Percentiles rank a stretch among this genome's conserved stretches.
Evolutionary conservation across 2,329 filamentous ascomycete species (phyloP).

Genomic region (Sordariomycetes sp.): DNA sequence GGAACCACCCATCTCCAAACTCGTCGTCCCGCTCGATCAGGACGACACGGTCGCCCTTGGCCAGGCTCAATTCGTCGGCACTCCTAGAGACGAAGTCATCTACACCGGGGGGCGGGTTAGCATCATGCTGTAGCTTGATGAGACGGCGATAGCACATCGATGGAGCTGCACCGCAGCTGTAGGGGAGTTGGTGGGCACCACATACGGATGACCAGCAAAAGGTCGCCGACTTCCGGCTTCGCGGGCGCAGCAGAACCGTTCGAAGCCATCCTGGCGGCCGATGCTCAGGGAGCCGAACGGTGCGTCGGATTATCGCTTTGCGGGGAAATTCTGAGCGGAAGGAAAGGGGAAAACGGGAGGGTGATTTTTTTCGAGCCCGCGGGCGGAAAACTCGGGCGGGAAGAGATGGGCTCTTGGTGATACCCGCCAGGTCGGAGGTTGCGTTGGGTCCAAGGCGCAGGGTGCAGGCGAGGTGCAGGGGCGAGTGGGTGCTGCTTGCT

Average conservation of each 20-base stretch:
- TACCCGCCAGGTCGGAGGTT: neutral
- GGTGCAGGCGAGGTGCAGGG: neutral
- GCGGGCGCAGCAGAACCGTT: slow-evolving; percentile 12
- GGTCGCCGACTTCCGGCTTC: slow-evolving; percentile 52
- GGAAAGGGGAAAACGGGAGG: neutral
- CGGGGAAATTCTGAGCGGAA: neutral
- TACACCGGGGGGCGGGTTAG: slow-evolving; percentile 20
- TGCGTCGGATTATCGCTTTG: slow-evolving; percentile 7
- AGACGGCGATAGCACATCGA: neutral
- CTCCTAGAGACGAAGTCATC: slow-evolving; percentile 90
- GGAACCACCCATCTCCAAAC: slow-evolving; percentile 80
- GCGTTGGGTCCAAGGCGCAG: slow-evolving; percentile 4
- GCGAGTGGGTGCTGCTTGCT: neutral
- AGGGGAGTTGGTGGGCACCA: slow-evolving; percentile 7
- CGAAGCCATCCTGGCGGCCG: slow-evolving; percentile 28
- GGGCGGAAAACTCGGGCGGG: slow-evolving; percentile 10
- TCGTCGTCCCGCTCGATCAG: slow-evolving; percentile 79
- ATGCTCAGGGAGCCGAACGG: slow-evolving; percentile 5
- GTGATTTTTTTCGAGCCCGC: slow-evolving; percentile 5
- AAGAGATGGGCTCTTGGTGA: slow-evolving; percentile 9
- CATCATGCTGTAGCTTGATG: neutral
- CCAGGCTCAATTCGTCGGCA: slow-evolving; percentile 82
- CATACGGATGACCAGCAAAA: slow-evolving; percentile 63
- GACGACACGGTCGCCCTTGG: slow-evolving; percentile 76
- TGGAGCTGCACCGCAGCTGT: neutral